Conservation (phyloP, 2,329 filamentous ascomycete genomes). For the Xylariomycetidae sp. region DNA sequence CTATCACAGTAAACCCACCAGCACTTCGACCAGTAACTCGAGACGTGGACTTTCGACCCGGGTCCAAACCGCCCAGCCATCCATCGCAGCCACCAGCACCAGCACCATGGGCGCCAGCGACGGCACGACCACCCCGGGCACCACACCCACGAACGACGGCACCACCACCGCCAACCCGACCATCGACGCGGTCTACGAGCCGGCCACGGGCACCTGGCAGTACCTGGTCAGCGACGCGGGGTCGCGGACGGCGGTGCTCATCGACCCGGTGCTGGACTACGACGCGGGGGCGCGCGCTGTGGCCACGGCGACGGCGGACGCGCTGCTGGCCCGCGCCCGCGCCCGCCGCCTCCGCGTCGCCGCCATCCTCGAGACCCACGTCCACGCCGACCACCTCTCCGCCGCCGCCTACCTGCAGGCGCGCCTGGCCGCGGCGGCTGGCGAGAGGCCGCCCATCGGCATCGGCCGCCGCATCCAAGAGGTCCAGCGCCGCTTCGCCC, state of each 20-base stretch:
- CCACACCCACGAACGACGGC: too few relatives aligned
- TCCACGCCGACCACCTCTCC: constrained; percentile 55
- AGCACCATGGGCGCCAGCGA: too few relatives aligned
- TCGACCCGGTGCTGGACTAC: constrained; percentile 47
- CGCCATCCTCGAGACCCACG: constrained; percentile 56
- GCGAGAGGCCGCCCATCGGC: constrained; percentile 36
- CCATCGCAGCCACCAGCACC: too few relatives aligned
- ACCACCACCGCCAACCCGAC: too few relatives aligned
- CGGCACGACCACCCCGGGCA: too few relatives aligned
- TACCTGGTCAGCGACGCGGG: constrained; percentile 40
- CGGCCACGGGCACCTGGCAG: constrained; percentile 37
- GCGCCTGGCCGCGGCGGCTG: constrained; percentile 29
- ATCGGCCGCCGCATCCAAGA: constrained; percentile 48
- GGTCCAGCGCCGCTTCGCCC: constrained; percentile 45
- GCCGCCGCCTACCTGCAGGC: constrained; percentile 52
- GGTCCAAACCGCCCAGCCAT: too few relatives aligned
- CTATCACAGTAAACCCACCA: too few relatives aligned
- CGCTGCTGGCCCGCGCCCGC: constrained; percentile 37
- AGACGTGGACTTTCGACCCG: too few relatives aligned
- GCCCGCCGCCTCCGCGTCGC: constrained; percentile 41
- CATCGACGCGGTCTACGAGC: constrained; percentile 16
- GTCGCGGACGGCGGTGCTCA: constrained; percentile 37
- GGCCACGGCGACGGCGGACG: constrained; percentile 46
- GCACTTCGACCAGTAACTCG: too few relatives aligned
- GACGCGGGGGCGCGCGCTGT: constrained; percentile 34